These are phyloP conservation scores for Mycena rebaudengoi DNA, from an alignment of 768 basidiomycete genomes.

Conservation along the genomic window DNA sequence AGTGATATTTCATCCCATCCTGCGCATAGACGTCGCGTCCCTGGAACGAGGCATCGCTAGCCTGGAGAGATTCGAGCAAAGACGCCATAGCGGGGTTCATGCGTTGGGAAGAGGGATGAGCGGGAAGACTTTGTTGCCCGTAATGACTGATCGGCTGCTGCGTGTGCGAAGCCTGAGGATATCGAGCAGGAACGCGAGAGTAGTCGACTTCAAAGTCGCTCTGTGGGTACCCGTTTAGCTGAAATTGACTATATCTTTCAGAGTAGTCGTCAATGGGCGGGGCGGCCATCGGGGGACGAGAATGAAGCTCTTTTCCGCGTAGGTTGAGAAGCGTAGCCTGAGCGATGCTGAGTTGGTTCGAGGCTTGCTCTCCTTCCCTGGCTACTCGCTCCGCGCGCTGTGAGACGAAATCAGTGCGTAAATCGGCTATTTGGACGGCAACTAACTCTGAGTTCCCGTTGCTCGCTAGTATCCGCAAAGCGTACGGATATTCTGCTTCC, in stretches of 20 bases:
- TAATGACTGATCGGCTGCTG: constrained; percentile 9
- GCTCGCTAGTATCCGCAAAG: constrained; percentile 82
- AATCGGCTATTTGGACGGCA: not conserved
- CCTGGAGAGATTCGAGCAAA: constrained; percentile 44
- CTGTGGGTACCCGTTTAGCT: constrained; percentile 33
- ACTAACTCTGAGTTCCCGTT: constrained; percentile 78
- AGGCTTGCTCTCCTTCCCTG: constrained; percentile 70
- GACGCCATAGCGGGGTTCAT: constrained; percentile 50
- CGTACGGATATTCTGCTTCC: constrained; percentile 82
- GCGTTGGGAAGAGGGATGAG: constrained; percentile 7
- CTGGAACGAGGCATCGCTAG: constrained; percentile 13
- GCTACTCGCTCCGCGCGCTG: constrained; percentile 69
- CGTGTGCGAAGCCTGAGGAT: too few species aligned
- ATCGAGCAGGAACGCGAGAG: constrained; percentile 41
- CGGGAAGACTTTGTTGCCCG: constrained; percentile 6
- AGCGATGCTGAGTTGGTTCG: constrained; percentile 76
- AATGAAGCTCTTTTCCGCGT: constrained; percentile 65
- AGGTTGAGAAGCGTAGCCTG: constrained; percentile 82
- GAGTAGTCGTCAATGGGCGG: not conserved
- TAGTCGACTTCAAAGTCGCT: constrained; percentile 49
- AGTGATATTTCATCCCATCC: constrained; percentile 19
- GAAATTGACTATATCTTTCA: constrained; percentile 15
- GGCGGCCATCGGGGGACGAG: not conserved
- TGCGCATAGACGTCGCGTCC: constrained; percentile 10
- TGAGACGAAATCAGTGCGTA: not conserved